phyloP scores from a whole-genome alignment of 1,139 yeast genomes.

The Lodderomyces parapsilosis region DNA sequence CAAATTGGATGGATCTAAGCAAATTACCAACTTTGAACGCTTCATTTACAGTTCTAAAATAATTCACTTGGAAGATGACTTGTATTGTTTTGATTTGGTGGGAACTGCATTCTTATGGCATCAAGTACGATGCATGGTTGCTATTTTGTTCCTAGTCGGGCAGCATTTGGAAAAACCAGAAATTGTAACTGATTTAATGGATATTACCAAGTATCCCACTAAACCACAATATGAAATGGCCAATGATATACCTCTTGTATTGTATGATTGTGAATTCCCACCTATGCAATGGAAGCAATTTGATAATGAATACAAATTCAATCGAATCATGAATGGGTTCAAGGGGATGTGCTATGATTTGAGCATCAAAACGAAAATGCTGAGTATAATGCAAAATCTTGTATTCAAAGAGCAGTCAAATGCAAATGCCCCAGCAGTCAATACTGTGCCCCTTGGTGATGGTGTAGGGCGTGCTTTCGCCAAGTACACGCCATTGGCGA shows the following conservation, averaged over 20 bases:
- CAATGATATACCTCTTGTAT: constrained; percentile 81
- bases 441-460: constrained; percentile 58
- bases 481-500: constrained; percentile 55
- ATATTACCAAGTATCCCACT: constrained; percentile 57
- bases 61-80: constrained; percentile 37
- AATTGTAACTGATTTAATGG: constrained; percentile 57
- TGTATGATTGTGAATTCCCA: constrained; percentile 82
- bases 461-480: constrained; percentile 63
- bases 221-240: constrained; percentile 91
- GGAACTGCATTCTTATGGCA: constrained; percentile 98
- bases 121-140: constrained; percentile 96
- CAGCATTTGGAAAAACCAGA: constrained; percentile 67
- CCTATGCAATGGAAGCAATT: constrained; percentile 63
- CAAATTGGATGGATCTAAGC: constrained; percentile 91
- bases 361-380: constrained; percentile 35
- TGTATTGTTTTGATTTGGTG: constrained; percentile 68
- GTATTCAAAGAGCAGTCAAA: constrained; percentile 14
- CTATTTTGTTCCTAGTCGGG: constrained; percentile 75
- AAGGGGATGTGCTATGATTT: constrained; percentile 32
- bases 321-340: constrained; percentile 29
- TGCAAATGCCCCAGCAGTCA: neutral
- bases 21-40: constrained; percentile 72
- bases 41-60: constrained; percentile 55
- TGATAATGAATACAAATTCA: constrained; percentile 12
- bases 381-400: constrained; percentile 27